phyloP scores from a whole-genome alignment of 2,329 filamentous ascomycete genomes.

The Monosporascus sp. region DNA sequence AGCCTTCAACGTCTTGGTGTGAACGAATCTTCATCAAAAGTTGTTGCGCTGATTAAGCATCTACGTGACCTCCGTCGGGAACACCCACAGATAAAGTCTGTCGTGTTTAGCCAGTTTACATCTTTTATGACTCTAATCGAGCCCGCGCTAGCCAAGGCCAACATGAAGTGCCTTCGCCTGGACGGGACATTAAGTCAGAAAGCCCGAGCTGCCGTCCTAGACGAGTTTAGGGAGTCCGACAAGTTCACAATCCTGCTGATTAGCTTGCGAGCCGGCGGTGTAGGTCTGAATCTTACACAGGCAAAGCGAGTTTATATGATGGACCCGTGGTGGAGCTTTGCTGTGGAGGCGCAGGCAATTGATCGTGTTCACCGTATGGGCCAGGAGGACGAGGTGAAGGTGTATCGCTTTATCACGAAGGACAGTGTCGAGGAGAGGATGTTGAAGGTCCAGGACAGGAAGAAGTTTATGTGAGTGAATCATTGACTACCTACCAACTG shows the following conservation, averaged over 20 bases:
- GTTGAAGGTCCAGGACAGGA: slow-evolving; percentile 87
- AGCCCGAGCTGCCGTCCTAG: slow-evolving; percentile 70
- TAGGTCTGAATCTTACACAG: slow-evolving; percentile 86
- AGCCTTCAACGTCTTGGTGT: slow-evolving; percentile 56
- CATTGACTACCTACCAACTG: not conserved
- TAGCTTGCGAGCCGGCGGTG: slow-evolving; percentile 82
- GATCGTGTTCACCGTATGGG: slow-evolving; percentile 98
- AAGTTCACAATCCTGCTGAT: slow-evolving; percentile 74
- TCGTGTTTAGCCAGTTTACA: slow-evolving; percentile 96
- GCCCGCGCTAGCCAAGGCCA: slow-evolving; percentile 65
- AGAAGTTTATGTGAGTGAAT: slow-evolving; percentile 82
- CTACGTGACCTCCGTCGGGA: slow-evolving; percentile 64
- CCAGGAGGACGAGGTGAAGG: slow-evolving; percentile 78
- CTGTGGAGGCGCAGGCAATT: slow-evolving; percentile 93
- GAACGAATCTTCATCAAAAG: slow-evolving; percentile 78
- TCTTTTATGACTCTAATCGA: slow-evolving; percentile 91
- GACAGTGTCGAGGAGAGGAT: slow-evolving; percentile 94
- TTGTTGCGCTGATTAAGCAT: slow-evolving; percentile 71
- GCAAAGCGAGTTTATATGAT: slow-evolving; percentile 95
- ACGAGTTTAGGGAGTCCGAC: slow-evolving; percentile 59
- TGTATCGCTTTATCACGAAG: slow-evolving; percentile 83
- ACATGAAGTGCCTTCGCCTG: slow-evolving; percentile 77
- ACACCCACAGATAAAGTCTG: slow-evolving; percentile 71
- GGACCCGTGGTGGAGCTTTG: slow-evolving; percentile 99
- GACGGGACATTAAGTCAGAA: slow-evolving; percentile 90